Base-by-base conservation (phyloP, 306 rosid species). In the Cyamopsis tetragonoloba region DNA sequence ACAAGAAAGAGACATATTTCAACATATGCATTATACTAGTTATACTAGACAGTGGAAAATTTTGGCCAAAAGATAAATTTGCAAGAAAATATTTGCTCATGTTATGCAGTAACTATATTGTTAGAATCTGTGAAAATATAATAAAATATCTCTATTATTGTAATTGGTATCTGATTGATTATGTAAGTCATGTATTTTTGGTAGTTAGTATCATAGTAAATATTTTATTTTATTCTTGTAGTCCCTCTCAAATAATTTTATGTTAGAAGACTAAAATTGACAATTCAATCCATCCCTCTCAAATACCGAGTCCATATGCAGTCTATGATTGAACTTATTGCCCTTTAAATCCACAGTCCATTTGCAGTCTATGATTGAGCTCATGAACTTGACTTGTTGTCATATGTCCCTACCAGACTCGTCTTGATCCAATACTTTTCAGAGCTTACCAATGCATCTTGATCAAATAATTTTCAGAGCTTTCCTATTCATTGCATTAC, bases 231-330 rank as follows among this genome's bases (percentile, higher is more conserved):
- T n/a, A n/a, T n/a, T n/a, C n/a, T n/a, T n/a, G n/a, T n/a, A n/a
- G n/a, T n/a, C n/a, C n/a, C n/a, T n/a, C n/a, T n/a, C n/a, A n/a
- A n/a, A n/a, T n/a, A n/a, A n/a, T n/a, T n/a, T n/a, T n/a, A n/a
- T n/a, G n/a, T 54, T 37, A 68, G 26, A 51, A 24, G 9, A 54
- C 28, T n/a, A n/a, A n/a, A n/a, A n/a, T n/a, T n/a, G n/a, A n/a
- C n/a, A n/a, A n/a, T n/a, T 18, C 57, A 73, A 49, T 37, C 34
- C 49, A 73, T 8, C 72, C 43, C 27, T 19, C 19, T 9, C n/a
- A n/a, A n/a, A n/a, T n/a, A n/a, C n/a, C n/a, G n/a, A n/a, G n/a
- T n/a, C n/a, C n/a, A n/a, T n/a, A n/a, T n/a, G n/a, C n/a, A n/a
- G n/a, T n/a, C n/a, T n/a, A n/a, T n/a, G n/a, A n/a, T n/a, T n/a